Percentiles rank a stretch among this genome's conserved stretches.
Evolutionary conservation across 345 rosid genomes (phyloP).

Genomic region (Camelina laxa): DNA sequence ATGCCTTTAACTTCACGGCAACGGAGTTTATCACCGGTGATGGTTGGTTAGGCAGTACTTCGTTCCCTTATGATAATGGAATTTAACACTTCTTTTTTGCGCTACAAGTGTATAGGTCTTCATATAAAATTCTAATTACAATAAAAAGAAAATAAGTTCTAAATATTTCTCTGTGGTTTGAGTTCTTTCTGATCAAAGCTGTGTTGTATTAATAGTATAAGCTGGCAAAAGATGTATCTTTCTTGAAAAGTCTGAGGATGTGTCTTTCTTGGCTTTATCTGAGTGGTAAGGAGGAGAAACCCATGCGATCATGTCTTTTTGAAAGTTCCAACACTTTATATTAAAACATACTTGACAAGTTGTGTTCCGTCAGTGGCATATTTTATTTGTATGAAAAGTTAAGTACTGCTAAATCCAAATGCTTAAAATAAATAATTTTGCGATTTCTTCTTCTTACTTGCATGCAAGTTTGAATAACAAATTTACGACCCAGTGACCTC

Average conservation of each 20-base stretch:
- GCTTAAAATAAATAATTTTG: background rate
- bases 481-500: no score
- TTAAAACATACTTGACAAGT: background rate
- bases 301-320: slow-evolving; percentile 23
- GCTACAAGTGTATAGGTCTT: slow-evolving; percentile 20
- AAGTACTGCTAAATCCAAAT: no score
- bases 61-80: slow-evolving; percentile 74
- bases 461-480: background rate
- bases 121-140: background rate
- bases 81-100: slow-evolving; percentile 42
- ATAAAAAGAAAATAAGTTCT: background rate
- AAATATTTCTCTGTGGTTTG: slow-evolving; percentile 18
- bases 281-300: background rate
- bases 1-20: slow-evolving; percentile 68
- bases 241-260: slow-evolving; percentile 15
- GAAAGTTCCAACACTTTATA: slow-evolving; percentile 1
- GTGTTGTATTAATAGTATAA: background rate
- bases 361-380: background rate
- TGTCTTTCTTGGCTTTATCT: slow-evolving; percentile 21
- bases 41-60: slow-evolving; percentile 80
- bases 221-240: slow-evolving; percentile 10
- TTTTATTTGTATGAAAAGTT: no score
- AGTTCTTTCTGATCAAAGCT: slow-evolving; percentile 6
- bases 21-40: slow-evolving; percentile 71
- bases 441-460: background rate